Percentiles rank a stretch among this genome's conserved stretches.
Evolutionary conservation across 2,329 filamentous ascomycete genomes (phyloP).

Genomic region (Epichloe hybrida): DNA sequence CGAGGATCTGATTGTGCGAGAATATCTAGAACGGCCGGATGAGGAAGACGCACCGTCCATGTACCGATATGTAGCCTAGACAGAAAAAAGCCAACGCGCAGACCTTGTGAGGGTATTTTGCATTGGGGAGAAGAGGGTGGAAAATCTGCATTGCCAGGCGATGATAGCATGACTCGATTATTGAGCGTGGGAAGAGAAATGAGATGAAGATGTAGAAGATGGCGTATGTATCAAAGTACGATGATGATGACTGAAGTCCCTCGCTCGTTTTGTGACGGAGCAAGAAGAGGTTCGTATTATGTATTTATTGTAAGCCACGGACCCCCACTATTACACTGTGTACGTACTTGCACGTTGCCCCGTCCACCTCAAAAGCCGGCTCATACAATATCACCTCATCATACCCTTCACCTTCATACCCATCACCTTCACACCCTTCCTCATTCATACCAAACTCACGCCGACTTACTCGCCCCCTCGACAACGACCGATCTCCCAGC

Average conservation of each 20-base stretch:
- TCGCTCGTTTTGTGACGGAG: no score
- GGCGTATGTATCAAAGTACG: not conserved
- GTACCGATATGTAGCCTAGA: slow-evolving; percentile 59
- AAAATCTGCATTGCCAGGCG: not conserved
- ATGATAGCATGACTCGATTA: not conserved
- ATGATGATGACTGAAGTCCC: not conserved
- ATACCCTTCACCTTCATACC: no score
- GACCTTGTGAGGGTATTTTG: not conserved
- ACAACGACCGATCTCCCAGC: not conserved
- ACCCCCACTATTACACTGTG: no score
- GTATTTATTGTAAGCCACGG: no score
- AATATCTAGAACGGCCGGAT: slow-evolving; percentile 60
- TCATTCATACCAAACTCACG: no score
- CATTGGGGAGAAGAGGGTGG: not conserved
- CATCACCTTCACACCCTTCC: no score
- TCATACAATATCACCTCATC: not conserved
- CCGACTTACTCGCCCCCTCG: not conserved
- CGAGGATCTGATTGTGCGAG: slow-evolving; percentile 61
- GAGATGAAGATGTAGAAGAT: not conserved
- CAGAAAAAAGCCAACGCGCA: not conserved
- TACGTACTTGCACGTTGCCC: no score
- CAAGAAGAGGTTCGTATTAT: no score
- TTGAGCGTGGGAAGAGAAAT: not conserved
- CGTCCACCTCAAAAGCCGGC: not conserved
- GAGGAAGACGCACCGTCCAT: slow-evolving; percentile 51